Evolutionary conservation across 805 yeast genomes (phyloP), one percentile per base, ranked within the genome.

Genomic region (Grigorovia jiainica): DNA sequence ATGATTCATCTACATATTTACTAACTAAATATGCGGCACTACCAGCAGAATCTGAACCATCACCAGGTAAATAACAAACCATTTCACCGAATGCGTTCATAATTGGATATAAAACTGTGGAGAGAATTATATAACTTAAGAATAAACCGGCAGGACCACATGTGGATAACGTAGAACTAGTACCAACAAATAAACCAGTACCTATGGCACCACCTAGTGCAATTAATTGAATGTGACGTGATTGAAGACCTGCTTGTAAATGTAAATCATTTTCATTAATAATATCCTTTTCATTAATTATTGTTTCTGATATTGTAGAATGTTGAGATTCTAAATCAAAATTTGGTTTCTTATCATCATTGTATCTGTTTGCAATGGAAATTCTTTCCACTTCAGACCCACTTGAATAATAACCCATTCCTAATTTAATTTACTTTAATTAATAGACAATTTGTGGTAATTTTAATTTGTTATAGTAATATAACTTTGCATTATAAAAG

Each of bases 171-270:
- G 47, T 47, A 18, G 31, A 36, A 5, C 40, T 44, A 41, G 39
- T 73, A 50, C 82, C 76, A 40, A 80, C 75, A 65, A 80, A 78
- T 34, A 79, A 65, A 53, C 87, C 86, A 4, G 86, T 79, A 47
- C 86, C 87, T 47, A 80, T 78, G 32, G 86, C 76, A 47, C 86
- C 86, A 48, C 86, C 87, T 18, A 80, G 65, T 38, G 86, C 84
- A 53, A 80, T 73, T 84, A 80, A 78, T 16, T 79, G 67, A 38
- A 80, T 71, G 50, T 79, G 85, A 53, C 87, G n/a, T n/a, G n/a
- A n/a, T n/a, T n/a, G n/a, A n/a, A n/a, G n/a, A n/a, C n/a, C n/a
- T n/a, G n/a, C n/a, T n/a, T n/a, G n/a, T n/a, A n/a, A n/a, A n/a
- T n/a, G n/a, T n/a, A n/a, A n/a, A n/a, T n/a, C n/a, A n/a, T n/a